Percentiles rank a stretch among this genome's conserved stretches.
Evolutionary conservation across 75 land plant genomes (phyloP).

Genomic region (Cunninghamia lanceolata): DNA sequence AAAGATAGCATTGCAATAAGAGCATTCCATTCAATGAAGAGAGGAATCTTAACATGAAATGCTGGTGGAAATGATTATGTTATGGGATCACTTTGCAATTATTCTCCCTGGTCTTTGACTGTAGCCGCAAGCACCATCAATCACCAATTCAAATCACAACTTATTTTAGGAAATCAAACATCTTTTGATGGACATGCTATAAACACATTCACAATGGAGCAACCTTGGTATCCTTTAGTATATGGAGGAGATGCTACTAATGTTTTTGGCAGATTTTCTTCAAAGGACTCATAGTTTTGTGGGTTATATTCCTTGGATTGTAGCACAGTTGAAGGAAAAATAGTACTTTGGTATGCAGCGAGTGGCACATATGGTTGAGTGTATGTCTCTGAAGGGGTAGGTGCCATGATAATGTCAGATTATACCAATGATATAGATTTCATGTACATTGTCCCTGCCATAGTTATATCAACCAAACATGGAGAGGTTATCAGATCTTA

Average conservation of each 20-base stretch:
- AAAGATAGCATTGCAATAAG: conserved; percentile 39
- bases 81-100: neutral
- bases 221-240: conserved; percentile 10
- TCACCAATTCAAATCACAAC: conserved; percentile 16
- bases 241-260: neutral
- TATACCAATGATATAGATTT: neutral
- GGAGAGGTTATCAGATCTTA: conserved; percentile 5
- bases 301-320: conserved; percentile 11
- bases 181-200: conserved; percentile 16
- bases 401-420: neutral
- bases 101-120: conserved; percentile 38
- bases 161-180: conserved; percentile 31
- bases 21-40: conserved; percentile 40
- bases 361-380: neutral
- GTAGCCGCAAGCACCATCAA: conserved; percentile 35
- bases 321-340: conserved; percentile 21
- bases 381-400: conserved; percentile 28
- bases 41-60: conserved; percentile 16
- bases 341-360: conserved; percentile 21
- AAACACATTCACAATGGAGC: conserved; percentile 8
- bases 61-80: conserved; percentile 29
- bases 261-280: neutral
- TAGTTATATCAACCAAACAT: neutral
- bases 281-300: neutral
- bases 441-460: neutral